Evolutionary conservation across 2,329 filamentous ascomycete species (phyloP).

Genomic region (Aspergillus chevalieri): DNA sequence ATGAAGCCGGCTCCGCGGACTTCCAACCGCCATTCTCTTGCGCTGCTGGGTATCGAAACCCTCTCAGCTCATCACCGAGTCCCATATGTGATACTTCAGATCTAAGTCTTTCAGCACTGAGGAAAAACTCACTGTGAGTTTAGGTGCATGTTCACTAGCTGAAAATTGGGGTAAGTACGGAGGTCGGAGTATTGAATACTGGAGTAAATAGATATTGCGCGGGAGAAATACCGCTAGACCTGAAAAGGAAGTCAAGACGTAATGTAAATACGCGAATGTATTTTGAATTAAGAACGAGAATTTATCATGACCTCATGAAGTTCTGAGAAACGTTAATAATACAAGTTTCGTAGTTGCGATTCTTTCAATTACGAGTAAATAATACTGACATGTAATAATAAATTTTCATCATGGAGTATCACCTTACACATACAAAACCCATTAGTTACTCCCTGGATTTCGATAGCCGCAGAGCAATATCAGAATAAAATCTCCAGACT

Average conservation of each 20-base stretch:
- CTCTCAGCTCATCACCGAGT: conserved; percentile 13
- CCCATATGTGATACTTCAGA: conserved; percentile 17
- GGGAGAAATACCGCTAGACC: too few relatives aligned
- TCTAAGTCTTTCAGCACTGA: not conserved
- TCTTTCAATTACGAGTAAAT: too few relatives aligned
- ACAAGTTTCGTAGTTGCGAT: too few relatives aligned
- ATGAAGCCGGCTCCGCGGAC: conserved; percentile 48
- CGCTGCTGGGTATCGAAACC: conserved; percentile 5
- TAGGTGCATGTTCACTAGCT: not conserved
- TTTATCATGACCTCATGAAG: too few relatives aligned
- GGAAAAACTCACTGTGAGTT: not conserved
- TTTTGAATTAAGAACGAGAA: too few relatives aligned
- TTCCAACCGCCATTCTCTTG: conserved; percentile 16
- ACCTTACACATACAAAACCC: not conserved
- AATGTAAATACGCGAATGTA: too few relatives aligned
- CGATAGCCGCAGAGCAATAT: not conserved
- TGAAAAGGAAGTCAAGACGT: too few relatives aligned
- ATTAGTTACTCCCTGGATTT: not conserved
- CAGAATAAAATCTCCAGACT: not conserved
- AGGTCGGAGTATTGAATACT: too few relatives aligned
- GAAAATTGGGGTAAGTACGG: conserved; percentile 6
- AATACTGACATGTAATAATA: not conserved
- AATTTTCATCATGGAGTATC: not conserved
- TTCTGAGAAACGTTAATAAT: too few relatives aligned
- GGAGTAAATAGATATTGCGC: too few relatives aligned